Evolutionary conservation across 148 eudicot species (phyloP), one percentile per base, ranked within the genome.

Genomic region (Nepenthes gracilis): DNA sequence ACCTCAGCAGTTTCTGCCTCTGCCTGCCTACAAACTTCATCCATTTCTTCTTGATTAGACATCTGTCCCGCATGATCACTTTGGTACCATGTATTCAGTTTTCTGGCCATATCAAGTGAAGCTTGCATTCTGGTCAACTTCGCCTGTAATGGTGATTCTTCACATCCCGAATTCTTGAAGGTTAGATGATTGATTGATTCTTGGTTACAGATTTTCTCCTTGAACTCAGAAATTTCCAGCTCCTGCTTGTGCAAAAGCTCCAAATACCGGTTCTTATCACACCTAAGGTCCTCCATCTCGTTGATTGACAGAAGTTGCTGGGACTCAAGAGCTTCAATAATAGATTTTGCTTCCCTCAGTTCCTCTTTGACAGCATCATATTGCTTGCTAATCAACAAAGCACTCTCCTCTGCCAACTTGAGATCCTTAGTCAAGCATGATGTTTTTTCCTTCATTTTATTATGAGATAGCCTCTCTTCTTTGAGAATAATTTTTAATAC

Each of bases 1-100:
- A 89, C 99, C 67, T 86, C 87, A 58, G 97, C 99, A 64, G 99
- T 93, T 80, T 89, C 97, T 49, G 84, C 97, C 74, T 93, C 99
- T 56, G 79, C 99, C 72, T 93, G 99, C 64, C 71, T 71, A 15
- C 95, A 85, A 38, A 78, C 67, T 78, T 81, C 87, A 55, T 93
- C 97, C 87, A 83, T 86, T 72, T 89, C 97, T 66, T 82, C 86
- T 75, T 93, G 85, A 67, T 80, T 75, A 35, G 87, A 68, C 59
- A 55, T 79, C 67, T 83, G 83, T 63, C 53, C 73, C 45, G 80
- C 81, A 65, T 67, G 79, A 64, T 89, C 97, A 65, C 71, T 76
- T 75, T 83, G 85, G 74, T 82, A 86, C 67, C 70, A 74, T 63
- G 47, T 60, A 70, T 89, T 93, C 64, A 87, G 57, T 55, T 58